Evolutionary conservation across 2,329 filamentous ascomycete species (phyloP).

Genomic region (Teratosphaeria epicoccoides): DNA sequence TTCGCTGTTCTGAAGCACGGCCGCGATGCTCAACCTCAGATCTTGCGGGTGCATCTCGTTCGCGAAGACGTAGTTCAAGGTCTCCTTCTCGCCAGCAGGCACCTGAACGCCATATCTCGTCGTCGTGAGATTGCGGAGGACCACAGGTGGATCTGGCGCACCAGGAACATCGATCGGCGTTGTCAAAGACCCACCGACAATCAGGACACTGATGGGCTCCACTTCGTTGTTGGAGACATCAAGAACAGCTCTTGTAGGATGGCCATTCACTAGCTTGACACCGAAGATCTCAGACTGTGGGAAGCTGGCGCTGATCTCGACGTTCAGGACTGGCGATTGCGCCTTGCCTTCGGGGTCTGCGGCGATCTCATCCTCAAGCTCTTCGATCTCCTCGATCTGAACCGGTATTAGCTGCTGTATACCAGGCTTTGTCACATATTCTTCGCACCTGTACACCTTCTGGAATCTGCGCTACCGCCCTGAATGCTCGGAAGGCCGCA

Average conservation of each 20-base stretch:
- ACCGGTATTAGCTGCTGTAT: slow-evolving; percentile 13
- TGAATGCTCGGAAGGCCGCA: slow-evolving; percentile 57
- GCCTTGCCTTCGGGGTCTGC: slow-evolving; percentile 19
- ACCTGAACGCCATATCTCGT: slow-evolving; percentile 64
- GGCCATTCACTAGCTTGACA: slow-evolving; percentile 89
- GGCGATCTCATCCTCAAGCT: slow-evolving; percentile 4
- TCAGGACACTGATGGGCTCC: slow-evolving; percentile 60
- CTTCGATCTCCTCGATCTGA: slow-evolving; percentile 12
- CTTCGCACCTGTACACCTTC: slow-evolving; percentile 19
- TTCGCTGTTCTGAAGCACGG: slow-evolving; percentile 58
- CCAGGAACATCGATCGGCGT: slow-evolving; percentile 44
- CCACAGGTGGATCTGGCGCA: slow-evolving; percentile 40
- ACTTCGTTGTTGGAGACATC: slow-evolving; percentile 78
- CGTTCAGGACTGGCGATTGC: slow-evolving; percentile 48
- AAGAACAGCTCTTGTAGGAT: slow-evolving; percentile 70
- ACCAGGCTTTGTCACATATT: slow-evolving; percentile 9
- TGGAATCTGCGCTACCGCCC: slow-evolving; percentile 48
- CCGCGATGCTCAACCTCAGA: slow-evolving; percentile 63
- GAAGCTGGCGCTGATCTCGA: slow-evolving; percentile 48
- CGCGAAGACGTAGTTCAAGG: slow-evolving; percentile 70
- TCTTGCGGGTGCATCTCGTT: slow-evolving; percentile 92
- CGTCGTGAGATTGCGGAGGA: slow-evolving; percentile 77
- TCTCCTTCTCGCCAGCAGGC: slow-evolving; percentile 63
- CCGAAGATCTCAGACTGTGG: slow-evolving; percentile 72
- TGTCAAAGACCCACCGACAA: slow-evolving; percentile 65